These are phyloP conservation scores for Phytopythium chamaehyphon DNA, from an alignment of 352 stramenopile genomes.

Conservation along the genomic window DNA sequence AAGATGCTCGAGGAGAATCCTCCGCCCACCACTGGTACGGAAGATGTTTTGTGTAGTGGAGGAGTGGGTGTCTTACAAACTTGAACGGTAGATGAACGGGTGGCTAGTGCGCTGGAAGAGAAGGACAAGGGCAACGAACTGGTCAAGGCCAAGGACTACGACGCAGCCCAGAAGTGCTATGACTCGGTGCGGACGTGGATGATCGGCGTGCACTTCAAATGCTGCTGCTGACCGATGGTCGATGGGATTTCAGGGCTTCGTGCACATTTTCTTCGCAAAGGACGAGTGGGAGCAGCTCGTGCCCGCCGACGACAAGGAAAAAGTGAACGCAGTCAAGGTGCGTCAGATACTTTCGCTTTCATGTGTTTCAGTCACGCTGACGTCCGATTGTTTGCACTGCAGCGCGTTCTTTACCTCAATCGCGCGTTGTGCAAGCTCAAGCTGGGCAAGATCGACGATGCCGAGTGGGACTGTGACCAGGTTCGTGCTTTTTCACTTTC, in stretches of 20 bases:
- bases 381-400: not conserved
- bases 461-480: slow-evolving; percentile 82
- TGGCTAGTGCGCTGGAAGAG: slow-evolving; percentile 57
- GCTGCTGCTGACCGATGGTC: slow-evolving; percentile 3
- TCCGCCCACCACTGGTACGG: slow-evolving; percentile 65
- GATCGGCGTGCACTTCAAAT: too few relatives aligned
- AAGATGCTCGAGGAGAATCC: slow-evolving; percentile 86
- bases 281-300: slow-evolving; percentile 84
- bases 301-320: slow-evolving; percentile 61
- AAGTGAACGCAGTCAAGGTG: slow-evolving; percentile 80
- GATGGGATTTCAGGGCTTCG: slow-evolving; percentile 54
- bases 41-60: slow-evolving; percentile 24
- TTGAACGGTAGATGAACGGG: slow-evolving; percentile 74
- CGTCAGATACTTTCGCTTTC: not conserved
- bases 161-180: slow-evolving; percentile 80
- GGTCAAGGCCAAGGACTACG: slow-evolving; percentile 66
- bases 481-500: slow-evolving; percentile 23
- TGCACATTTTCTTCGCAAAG: slow-evolving; percentile 85
- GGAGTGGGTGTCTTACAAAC: slow-evolving; percentile 58
- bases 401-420: slow-evolving; percentile 80
- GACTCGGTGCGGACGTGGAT: slow-evolving; percentile 49
- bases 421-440: slow-evolving; percentile 84
- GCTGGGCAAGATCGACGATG: slow-evolving; percentile 77
- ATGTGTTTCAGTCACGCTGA: not conserved
- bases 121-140: slow-evolving; percentile 80